Conservation (phyloP, 129 eudicot species). For the Artemisia annua region DNA sequence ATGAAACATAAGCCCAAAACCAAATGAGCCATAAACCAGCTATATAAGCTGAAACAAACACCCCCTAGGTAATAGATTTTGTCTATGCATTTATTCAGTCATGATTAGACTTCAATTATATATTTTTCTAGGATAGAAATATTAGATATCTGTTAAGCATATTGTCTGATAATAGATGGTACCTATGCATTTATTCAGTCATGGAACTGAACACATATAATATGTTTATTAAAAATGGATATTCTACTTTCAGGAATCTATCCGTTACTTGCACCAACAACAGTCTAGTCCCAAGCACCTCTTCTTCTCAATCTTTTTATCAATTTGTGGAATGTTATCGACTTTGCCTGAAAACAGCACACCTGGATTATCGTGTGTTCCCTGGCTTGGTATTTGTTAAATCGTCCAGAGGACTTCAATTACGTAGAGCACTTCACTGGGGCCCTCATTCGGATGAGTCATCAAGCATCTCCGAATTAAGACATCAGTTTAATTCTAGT, state of each 20-base stretch:
- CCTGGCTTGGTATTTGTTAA: constrained; percentile 29
- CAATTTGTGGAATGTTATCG: constrained; percentile 31
- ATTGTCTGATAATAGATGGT: not conserved
- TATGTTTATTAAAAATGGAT: too few relatives aligned
- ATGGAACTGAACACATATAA: not conserved
- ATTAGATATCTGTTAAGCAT: not conserved
- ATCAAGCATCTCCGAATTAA: constrained; percentile 21
- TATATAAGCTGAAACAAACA: too few relatives aligned
- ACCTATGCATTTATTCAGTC: not conserved
- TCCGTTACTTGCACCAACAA: constrained; percentile 33
- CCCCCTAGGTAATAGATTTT: too few relatives aligned
- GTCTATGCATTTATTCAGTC: too few relatives aligned
- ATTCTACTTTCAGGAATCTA: constrained; percentile 41
- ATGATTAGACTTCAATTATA: too few relatives aligned
- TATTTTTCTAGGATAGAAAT: too few relatives aligned
- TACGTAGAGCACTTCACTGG: constrained; percentile 26
- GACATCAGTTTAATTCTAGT: constrained; percentile 20
- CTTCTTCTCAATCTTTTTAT: constrained; percentile 7
- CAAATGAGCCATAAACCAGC: too few relatives aligned
- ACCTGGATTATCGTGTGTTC: constrained; percentile 15
- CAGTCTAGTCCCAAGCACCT: constrained; percentile 32
- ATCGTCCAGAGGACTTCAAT: constrained; percentile 22
- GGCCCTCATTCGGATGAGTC: constrained; percentile 18
- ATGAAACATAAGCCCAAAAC: too few relatives aligned
- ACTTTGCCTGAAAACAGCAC: constrained; percentile 26